Conservation (phyloP, 75 land plant genomes). For the Azolla pinnata region DNA sequence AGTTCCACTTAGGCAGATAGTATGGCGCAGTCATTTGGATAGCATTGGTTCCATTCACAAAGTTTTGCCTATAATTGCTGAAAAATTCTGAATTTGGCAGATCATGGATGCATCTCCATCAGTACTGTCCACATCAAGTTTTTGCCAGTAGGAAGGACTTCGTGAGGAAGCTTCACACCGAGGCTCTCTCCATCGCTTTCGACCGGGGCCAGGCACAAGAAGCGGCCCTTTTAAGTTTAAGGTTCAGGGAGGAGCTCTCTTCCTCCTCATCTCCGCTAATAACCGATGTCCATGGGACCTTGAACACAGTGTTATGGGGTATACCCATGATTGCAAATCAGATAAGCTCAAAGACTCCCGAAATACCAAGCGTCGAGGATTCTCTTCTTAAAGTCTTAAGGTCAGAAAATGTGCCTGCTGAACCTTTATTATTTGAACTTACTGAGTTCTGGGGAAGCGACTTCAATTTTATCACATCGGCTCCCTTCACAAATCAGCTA, state of each 20-base stretch:
- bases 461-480: too few species aligned
- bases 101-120: too few species aligned
- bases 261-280: not conserved
- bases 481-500: too few species aligned
- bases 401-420: not conserved
- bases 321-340: slow-evolving; percentile 1
- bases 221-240: not conserved
- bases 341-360: not conserved
- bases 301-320: not conserved
- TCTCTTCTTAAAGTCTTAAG: not conserved
- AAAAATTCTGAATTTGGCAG: too few species aligned
- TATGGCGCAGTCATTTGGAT: too few species aligned
- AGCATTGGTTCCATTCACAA: too few species aligned
- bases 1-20: too few species aligned
- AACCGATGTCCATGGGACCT: not conserved
- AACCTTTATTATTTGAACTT: not conserved
- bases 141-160: not conserved
- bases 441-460: not conserved
- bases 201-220: not conserved
- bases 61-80: too few species aligned
- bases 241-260: not conserved
- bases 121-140: too few species aligned
- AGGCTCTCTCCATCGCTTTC: not conserved
- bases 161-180: not conserved
- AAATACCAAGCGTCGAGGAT: not conserved